phyloP scores from a whole-genome alignment of 192 early-diverging fungal species.

The Lobosporangium transversale region DNA sequence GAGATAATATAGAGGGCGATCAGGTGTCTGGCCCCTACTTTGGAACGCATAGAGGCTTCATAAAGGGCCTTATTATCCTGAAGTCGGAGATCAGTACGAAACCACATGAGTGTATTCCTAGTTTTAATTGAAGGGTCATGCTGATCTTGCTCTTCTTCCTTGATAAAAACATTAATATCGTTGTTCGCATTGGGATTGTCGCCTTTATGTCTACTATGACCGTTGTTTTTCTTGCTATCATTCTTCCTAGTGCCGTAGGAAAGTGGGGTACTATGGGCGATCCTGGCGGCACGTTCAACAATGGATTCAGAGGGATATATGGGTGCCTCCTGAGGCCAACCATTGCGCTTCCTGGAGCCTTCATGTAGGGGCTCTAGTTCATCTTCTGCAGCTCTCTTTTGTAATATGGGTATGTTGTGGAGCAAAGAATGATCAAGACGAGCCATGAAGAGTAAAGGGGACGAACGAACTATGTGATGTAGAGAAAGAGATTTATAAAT shows the following conservation, averaged over 20 bases:
- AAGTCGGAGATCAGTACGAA: slow-evolving; percentile 58
- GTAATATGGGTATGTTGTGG: background rate
- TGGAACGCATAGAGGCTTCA: slow-evolving; percentile 43
- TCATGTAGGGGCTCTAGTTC: background rate
- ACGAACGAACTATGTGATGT: background rate
- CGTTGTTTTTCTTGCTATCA: no score
- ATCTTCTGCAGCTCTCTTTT: background rate
- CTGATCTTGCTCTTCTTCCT: slow-evolving; percentile 1
- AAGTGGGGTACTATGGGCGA: background rate
- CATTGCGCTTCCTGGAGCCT: background rate
- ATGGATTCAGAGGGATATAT: no score
- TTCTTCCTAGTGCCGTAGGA: no score
- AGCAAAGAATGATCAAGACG: background rate
- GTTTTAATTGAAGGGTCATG: slow-evolving; percentile 14
- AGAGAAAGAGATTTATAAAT: background rate
- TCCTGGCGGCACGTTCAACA: background rate
- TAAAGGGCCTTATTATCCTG: slow-evolving; percentile 56
- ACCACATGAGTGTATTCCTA: slow-evolving; percentile 57
- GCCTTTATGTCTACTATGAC: no score
- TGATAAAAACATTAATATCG: background rate
- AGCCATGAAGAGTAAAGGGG: no score
- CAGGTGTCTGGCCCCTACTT: slow-evolving; percentile 15
- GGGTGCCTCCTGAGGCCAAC: no score
- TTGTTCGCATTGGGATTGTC: background rate
- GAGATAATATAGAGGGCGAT: slow-evolving; percentile 66